Conservation (phyloP, 768 basidiomycete species). For the Hortiboletus campestris region DNA sequence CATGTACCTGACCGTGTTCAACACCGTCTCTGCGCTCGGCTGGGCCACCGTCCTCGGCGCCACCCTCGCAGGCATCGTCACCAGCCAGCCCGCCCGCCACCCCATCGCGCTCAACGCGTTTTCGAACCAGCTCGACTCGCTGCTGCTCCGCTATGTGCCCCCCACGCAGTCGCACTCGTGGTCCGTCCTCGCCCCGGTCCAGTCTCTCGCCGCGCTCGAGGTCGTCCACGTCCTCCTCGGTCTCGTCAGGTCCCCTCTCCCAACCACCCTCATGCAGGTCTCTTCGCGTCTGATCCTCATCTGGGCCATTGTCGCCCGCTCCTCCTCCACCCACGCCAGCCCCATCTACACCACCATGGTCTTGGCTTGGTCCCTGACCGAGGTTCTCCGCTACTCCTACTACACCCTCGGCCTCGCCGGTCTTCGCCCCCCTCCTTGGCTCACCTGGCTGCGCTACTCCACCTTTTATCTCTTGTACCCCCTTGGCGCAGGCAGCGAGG, state of each 20-base stretch:
- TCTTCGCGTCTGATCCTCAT: constrained; percentile 77
- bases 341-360: constrained; percentile 91
- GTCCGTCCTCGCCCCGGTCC: constrained; percentile 66
- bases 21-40: constrained; percentile 66
- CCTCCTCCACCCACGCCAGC: constrained; percentile 51
- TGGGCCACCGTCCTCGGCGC: constrained; percentile 72
- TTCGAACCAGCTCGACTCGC: constrained; percentile 34
- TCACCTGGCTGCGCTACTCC: constrained; percentile 83
- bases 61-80: constrained; percentile 46
- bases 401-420: constrained; percentile 51
- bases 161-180: constrained; percentile 54
- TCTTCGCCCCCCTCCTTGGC: constrained; percentile 52
- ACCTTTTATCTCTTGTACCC: constrained; percentile 95
- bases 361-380: constrained; percentile 87
- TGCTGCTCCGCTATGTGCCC: constrained; percentile 36
- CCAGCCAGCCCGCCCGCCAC: constrained; percentile 19
- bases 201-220: constrained; percentile 82
- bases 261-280: constrained; percentile 78
- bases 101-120: constrained; percentile 35
- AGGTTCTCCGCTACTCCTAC: constrained; percentile 88
- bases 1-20: constrained; percentile 76
- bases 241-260: constrained; percentile 74
- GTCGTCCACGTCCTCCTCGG: constrained; percentile 77
- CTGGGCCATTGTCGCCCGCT: constrained; percentile 64
- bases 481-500: constrained; percentile 88